Evolutionary conservation across 2,329 filamentous ascomycete species (phyloP).

Genomic region (Aplosporella prunicola): DNA sequence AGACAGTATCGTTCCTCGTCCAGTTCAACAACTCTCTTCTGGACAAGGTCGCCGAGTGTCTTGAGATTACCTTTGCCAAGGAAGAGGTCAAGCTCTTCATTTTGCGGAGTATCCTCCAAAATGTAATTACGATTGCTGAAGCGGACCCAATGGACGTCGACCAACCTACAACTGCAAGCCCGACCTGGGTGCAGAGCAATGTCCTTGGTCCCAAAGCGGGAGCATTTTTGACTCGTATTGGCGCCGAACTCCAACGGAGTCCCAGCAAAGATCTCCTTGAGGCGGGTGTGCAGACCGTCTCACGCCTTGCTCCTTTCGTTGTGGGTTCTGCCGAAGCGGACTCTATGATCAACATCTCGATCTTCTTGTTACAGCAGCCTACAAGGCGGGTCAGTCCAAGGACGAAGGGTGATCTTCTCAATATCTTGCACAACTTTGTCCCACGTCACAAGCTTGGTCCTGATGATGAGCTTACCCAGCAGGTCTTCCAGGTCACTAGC

Average conservation of each 20-base stretch:
- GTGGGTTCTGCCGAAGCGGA: constrained; percentile 49
- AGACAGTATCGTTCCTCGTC: constrained; percentile 61
- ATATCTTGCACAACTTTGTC: constrained; percentile 73
- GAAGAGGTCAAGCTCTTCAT: constrained; percentile 80
- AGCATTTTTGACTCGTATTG: constrained; percentile 48
- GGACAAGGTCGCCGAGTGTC: constrained; percentile 59
- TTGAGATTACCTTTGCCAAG: constrained; percentile 65
- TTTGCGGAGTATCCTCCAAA: constrained; percentile 61
- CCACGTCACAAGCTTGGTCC: constrained; percentile 51
- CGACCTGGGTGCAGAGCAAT: constrained; percentile 40
- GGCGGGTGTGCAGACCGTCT: constrained; percentile 67
- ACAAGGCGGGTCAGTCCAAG: constrained; percentile 70
- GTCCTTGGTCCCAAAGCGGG: constrained; percentile 59
- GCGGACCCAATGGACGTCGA: constrained; percentile 46
- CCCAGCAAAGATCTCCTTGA: constrained; percentile 67
- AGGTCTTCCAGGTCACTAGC: constrained; percentile 64
- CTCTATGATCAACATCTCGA: constrained; percentile 70
- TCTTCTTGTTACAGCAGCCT: constrained; percentile 77
- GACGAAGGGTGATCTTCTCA: constrained; percentile 70
- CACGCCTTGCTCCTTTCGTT: constrained; percentile 50
- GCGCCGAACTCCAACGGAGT: constrained; percentile 45
- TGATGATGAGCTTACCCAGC: constrained; percentile 49
- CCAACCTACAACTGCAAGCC: neutral
- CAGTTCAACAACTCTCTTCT: constrained; percentile 52
- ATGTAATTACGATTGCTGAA: constrained; percentile 39